Base-by-base conservation (phyloP, 805 yeast genomes). In the Lachancea thermotolerans region DNA sequence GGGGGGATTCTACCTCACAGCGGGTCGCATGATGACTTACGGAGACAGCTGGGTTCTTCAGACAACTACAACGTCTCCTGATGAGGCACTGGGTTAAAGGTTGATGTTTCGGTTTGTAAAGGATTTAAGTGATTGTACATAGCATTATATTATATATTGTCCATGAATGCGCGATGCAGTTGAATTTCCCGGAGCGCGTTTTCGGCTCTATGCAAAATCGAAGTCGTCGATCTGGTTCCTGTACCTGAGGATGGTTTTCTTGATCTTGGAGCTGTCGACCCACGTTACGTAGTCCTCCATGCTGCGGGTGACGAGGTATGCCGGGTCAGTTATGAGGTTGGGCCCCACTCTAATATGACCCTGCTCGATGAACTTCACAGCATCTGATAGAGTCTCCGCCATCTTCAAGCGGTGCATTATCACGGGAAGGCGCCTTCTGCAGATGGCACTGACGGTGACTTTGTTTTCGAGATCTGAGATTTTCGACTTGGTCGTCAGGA, bases 261-360 rank as follows among this genome's bases (percentile, higher is more conserved):
- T 90, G 66, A 95, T 90, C 82, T 93, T 95, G 54, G 95, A 83
- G 35, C 82, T 77, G 59, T 93, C 97, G n/a, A 86, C 93, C 99
- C 99, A 93, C 3, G 99, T 93, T 55, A 93, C 74, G 65, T 88
- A 93, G 65, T 93, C 99, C 63, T 93, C 99, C 85, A 93, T 75
- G 56, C 80, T 87, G 61, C 96, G 77, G 2, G 97, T 91, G 4
- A 93, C 93, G 56, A 95, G 71, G 62, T 82, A 91, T 0, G 98
- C 96, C 3, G 98, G 95, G 64, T 93, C 99, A 1, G 96, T 90
- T 37, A 95, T 82, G 25, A 95, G 83, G 60, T 88, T 85, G 10
- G 98, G 98, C 0, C 99, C 99, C 6, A 93, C 95, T 55, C 99
- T 77, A 2, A 93, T 95, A 59, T 93, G 98, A 2, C 99, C 99